Conservation (phyloP, 345 rosid genomes). For the Heritiera fomes region DNA sequence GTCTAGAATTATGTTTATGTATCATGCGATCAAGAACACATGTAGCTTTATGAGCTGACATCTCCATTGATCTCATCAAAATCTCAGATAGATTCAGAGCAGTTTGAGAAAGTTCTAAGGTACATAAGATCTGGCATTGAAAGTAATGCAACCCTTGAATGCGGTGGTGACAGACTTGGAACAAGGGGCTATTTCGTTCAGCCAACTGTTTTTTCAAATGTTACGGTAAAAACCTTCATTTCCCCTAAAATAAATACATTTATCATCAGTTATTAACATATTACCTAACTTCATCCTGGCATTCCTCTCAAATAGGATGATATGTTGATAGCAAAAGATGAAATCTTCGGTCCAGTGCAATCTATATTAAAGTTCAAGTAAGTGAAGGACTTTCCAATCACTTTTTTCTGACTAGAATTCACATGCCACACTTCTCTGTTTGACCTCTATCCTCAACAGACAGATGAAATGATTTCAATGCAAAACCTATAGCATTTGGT, state of each 20-base stretch:
- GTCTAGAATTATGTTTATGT: background rate
- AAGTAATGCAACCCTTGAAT: slow-evolving; percentile 81
- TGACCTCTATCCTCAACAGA: background rate
- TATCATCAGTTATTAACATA: background rate
- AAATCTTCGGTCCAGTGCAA: slow-evolving; percentile 98
- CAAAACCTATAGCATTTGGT: background rate
- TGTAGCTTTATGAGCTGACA: background rate
- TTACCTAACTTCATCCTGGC: background rate
- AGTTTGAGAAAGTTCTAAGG: slow-evolving; percentile 74
- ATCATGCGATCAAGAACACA: background rate
- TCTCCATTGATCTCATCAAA: slow-evolving; percentile 1
- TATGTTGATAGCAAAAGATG: slow-evolving; percentile 90
- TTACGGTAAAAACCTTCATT: slow-evolving; percentile 44
- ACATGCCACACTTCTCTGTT: background rate
- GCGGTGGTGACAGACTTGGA: slow-evolving; percentile 85
- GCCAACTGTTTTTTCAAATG: slow-evolving; percentile 97
- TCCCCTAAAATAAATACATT: background rate
- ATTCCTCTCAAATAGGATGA: slow-evolving; percentile 53
- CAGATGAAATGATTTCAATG: background rate
- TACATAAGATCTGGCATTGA: slow-evolving; percentile 76
- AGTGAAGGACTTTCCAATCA: slow-evolving; percentile 23
- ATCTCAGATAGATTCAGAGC: slow-evolving; percentile 70
- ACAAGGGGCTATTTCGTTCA: slow-evolving; percentile 79
- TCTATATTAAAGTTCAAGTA: slow-evolving; percentile 93
- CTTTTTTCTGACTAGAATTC: background rate